Evolutionary conservation across 371 early-diverging fungal species (phyloP).

Genomic region (Catenaria anguillulae): DNA sequence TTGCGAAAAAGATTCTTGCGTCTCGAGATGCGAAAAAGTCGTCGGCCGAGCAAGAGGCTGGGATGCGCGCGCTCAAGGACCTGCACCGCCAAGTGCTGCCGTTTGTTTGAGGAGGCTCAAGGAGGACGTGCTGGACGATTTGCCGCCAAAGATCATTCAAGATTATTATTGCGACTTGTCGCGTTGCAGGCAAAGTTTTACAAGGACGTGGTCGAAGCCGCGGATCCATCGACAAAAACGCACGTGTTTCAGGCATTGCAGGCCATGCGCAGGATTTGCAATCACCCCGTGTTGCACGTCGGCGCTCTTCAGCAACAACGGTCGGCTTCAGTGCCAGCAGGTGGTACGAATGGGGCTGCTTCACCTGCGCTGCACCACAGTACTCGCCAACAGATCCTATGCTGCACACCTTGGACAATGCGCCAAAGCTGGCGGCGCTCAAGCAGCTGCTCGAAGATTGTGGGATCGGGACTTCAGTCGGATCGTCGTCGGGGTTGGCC

Average conservation of each 20-base stretch:
- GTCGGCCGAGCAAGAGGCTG: constrained; percentile 63
- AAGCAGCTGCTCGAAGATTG: constrained; percentile 79
- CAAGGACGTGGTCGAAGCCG: constrained; percentile 58
- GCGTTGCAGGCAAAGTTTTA: constrained; percentile 74
- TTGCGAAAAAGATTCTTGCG: constrained; percentile 77
- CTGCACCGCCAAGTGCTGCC: constrained; percentile 95
- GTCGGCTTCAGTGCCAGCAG: constrained; percentile 55
- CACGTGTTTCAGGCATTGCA: constrained; percentile 96
- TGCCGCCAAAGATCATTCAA: constrained; percentile 98
- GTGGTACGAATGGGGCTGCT: too few species aligned
- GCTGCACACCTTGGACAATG: constrained; percentile 70
- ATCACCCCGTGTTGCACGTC: constrained; percentile 83
- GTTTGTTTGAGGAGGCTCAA: constrained; percentile 95
- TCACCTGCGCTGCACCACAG: too few species aligned
- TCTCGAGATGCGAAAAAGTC: constrained; percentile 77
- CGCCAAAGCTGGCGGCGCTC: constrained; percentile 84
- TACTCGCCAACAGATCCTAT: too few species aligned
- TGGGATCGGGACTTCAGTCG: constrained; percentile 78
- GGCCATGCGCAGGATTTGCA: constrained; percentile 87
- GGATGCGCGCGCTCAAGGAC: constrained; percentile 77
- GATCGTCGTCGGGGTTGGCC: constrained; percentile 24
- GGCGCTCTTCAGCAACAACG: neutral
- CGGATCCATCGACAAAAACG: constrained; percentile 27
- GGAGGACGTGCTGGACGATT: constrained; percentile 93
- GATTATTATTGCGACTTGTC: constrained; percentile 94